Evolutionary conservation across 192 early-diverging fungal genomes (phyloP).

Genomic region (Entomortierella lignicola): DNA sequence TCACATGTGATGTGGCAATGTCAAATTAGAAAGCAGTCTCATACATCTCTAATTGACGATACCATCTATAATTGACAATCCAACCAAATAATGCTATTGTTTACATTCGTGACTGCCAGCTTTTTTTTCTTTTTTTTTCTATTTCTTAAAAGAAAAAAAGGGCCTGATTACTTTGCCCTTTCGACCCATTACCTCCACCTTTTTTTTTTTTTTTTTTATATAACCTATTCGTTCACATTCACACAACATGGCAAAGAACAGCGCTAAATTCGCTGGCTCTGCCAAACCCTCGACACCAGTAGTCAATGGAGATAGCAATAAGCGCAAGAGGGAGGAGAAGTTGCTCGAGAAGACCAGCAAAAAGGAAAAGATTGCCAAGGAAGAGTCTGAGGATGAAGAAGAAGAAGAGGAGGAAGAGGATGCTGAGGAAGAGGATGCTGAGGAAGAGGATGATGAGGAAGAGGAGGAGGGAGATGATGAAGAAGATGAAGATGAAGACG

Average conservation of each 20-base stretch:
- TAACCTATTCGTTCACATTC: slow-evolving; percentile 5
- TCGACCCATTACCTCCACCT: neutral
- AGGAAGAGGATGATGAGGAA: slow-evolving; percentile 12
- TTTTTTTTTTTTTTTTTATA: no score
- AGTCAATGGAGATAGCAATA: slow-evolving; percentile 35
- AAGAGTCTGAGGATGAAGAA: slow-evolving; percentile 32
- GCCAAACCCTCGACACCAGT: slow-evolving; percentile 27
- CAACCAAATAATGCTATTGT: slow-evolving; percentile 7
- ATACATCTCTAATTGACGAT: slow-evolving; percentile 16
- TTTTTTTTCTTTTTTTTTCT: slow-evolving; percentile 37
- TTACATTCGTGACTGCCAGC: slow-evolving; percentile 23
- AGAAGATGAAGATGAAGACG: slow-evolving; percentile 14
- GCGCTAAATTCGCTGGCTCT: slow-evolving; percentile 38
- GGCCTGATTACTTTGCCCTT: neutral
- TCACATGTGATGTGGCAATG: neutral
- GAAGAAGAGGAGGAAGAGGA: slow-evolving; percentile 17
- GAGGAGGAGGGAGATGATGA: slow-evolving; percentile 10
- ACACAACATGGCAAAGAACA: slow-evolving; percentile 46
- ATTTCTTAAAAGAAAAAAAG: no score
- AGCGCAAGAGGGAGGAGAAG: slow-evolving; percentile 53
- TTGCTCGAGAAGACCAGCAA: slow-evolving; percentile 46
- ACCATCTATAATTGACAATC: neutral
- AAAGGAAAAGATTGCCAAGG: slow-evolving; percentile 44
- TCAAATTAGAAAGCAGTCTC: neutral
- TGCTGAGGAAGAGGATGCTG: slow-evolving; percentile 17